These are phyloP conservation scores for Citrus australasica DNA, from an alignment of 345 rosid genomes.

Conservation along the genomic window DNA sequence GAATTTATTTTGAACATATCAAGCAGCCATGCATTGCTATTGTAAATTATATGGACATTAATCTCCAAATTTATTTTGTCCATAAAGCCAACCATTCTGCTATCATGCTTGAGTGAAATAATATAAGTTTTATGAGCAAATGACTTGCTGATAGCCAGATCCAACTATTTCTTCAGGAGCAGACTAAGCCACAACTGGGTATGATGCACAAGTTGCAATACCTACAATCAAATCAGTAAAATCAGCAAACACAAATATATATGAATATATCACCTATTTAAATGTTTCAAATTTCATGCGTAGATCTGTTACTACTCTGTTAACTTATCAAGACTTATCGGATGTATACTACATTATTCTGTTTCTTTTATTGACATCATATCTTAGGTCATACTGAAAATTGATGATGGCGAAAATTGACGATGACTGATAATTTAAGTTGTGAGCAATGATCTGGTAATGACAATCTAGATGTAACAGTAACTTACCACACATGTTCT, in stretches of 20 bases:
- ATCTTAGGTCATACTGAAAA: background rate
- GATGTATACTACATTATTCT: too few species aligned
- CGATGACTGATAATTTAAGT: background rate
- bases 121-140: background rate
- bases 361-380: background rate
- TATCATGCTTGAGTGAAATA: background rate
- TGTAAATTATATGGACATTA: background rate
- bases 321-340: too few species aligned
- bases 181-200: conserved; percentile 61
- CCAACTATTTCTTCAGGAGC: background rate
- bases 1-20: conserved; percentile 12
- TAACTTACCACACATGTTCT: conserved; percentile 94
- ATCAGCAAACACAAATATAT: background rate
- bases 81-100: conserved; percentile 3
- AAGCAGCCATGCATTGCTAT: background rate
- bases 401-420: background rate
- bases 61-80: conserved; percentile 5
- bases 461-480: background rate
- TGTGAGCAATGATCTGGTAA: background rate
- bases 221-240: conserved; percentile 43
- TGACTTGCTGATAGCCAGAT: background rate
- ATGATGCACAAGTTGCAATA: conserved; percentile 89
- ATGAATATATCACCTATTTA: too few species aligned
- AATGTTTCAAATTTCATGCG: background rate
- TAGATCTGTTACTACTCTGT: background rate